Evolutionary conservation across 176 grass and related monocot species (phyloP).

Genomic region (Oryza australiensis): DNA sequence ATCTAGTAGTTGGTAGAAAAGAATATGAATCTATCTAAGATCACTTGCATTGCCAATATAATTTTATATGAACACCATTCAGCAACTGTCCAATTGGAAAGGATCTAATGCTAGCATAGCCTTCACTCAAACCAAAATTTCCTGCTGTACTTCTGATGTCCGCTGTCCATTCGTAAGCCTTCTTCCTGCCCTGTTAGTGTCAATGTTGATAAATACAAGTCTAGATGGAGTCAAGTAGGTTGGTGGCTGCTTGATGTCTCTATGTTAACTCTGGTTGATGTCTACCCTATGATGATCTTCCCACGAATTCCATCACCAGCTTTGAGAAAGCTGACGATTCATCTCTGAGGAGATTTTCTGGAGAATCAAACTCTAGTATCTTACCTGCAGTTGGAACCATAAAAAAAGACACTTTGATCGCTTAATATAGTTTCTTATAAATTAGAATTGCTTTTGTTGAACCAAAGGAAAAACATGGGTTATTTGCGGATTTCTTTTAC

Average conservation of each 20-base stretch:
- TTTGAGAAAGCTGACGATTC: constrained; percentile 77
- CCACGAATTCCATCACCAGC: constrained; percentile 72
- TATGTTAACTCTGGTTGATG: constrained; percentile 23
- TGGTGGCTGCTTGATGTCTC: constrained; percentile 21
- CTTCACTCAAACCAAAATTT: not conserved
- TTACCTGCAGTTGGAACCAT: constrained; percentile 53
- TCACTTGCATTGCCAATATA: not conserved
- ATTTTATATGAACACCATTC: constrained; percentile 18
- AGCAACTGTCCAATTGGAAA: not conserved
- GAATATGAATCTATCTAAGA: not conserved
- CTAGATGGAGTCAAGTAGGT: constrained; percentile 1
- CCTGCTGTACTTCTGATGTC: not conserved
- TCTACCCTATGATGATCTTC: constrained; percentile 59
- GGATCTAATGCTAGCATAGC: not conserved
- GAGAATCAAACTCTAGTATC: constrained; percentile 83
- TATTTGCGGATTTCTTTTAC: constrained; percentile 34
- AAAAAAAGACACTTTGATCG: constrained; percentile 1
- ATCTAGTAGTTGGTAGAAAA: constrained; percentile 3
- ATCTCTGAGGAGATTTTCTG: constrained; percentile 61
- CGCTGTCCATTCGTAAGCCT: not conserved
- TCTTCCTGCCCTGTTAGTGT: not conserved
- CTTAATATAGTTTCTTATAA: not conserved
- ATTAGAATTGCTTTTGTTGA: not conserved
- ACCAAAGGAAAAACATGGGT: not conserved
- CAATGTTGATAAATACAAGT: constrained; percentile 20